phyloP scores from a whole-genome alignment of 192 early-diverging fungal species.

The Backusella tuberculispora region DNA sequence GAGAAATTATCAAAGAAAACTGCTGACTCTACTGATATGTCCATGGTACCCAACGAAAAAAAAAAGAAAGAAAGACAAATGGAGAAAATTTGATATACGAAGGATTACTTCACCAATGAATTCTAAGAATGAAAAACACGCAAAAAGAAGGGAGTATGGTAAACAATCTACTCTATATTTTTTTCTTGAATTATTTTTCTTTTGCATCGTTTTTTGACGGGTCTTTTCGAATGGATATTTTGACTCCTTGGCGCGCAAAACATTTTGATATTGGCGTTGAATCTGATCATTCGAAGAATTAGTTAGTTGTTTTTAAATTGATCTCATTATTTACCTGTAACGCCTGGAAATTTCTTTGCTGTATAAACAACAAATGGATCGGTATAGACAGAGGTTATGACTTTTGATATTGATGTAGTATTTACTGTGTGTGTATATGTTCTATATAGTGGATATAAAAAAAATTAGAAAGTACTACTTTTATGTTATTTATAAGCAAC shows the following conservation, averaged over 20 bases:
- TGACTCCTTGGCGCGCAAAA: conserved; percentile 77
- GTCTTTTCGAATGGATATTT: conserved; percentile 74
- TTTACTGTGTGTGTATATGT: conserved; percentile 12
- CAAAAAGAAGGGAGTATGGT: not conserved
- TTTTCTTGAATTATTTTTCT: not conserved
- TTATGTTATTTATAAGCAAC: conserved; percentile 34
- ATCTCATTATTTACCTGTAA: conserved; percentile 37
- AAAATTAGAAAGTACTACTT: not conserved
- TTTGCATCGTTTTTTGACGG: not conserved
- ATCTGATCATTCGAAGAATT: conserved; percentile 40
- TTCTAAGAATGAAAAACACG: not conserved
- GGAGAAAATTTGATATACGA: not conserved
- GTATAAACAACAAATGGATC: conserved; percentile 73
- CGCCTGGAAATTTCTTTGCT: conserved; percentile 79
- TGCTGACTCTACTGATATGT: not conserved
- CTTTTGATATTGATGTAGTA: conserved; percentile 25
- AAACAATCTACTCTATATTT: not conserved
- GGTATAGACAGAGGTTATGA: conserved; percentile 58
- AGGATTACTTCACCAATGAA: not conserved
- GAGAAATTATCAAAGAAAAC: not conserved
- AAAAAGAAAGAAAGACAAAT: not conserved
- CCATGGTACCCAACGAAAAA: not conserved
- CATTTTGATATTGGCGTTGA: conserved; percentile 73
- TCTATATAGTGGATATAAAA: not conserved
- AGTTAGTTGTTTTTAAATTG: not conserved